Conservation (phyloP, 352 stramenopile species). For the Phytophthora hibernalis region DNA sequence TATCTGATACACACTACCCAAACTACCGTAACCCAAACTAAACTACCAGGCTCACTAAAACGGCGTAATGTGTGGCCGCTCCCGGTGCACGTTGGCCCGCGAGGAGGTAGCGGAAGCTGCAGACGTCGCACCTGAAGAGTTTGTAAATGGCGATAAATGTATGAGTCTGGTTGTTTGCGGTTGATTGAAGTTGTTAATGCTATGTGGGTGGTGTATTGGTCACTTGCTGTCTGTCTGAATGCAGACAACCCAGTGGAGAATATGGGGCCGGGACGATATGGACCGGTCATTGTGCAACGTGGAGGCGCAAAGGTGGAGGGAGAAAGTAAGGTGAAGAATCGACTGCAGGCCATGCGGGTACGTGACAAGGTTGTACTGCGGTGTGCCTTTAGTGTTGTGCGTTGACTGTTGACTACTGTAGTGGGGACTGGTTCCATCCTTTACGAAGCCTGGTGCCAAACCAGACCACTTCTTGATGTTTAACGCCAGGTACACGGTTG, state of each 20-base stretch:
- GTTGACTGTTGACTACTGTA: slow-evolving; percentile 27
- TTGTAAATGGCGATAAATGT: slow-evolving; percentile 84
- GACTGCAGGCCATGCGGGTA: slow-evolving; percentile 75
- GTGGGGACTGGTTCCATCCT: slow-evolving; percentile 86
- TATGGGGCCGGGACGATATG: slow-evolving; percentile 76
- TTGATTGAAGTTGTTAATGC: slow-evolving; percentile 8
- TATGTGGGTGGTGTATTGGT: slow-evolving; percentile 5
- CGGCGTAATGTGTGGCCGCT: slow-evolving; percentile 70
- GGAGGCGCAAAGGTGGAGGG: slow-evolving; percentile 11
- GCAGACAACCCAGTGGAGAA: slow-evolving; percentile 81
- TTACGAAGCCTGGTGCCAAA: slow-evolving; percentile 77
- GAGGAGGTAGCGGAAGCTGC: slow-evolving; percentile 60
- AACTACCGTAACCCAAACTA: too few relatives aligned
- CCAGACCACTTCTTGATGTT: slow-evolving; percentile 90
- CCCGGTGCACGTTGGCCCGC: slow-evolving; percentile 65
- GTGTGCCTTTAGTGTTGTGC: neutral
- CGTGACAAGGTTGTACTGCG: slow-evolving; percentile 16
- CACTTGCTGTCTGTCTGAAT: neutral
- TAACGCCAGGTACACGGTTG: slow-evolving; percentile 67
- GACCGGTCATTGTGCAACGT: slow-evolving; percentile 54
- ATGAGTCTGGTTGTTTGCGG: slow-evolving; percentile 7
- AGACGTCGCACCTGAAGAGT: slow-evolving; percentile 52
- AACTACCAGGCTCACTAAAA: slow-evolving; percentile 7
- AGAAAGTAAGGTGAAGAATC: slow-evolving; percentile 24
- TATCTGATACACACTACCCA: neutral